Base-by-base conservation (phyloP, 306 rosid species). In the Trifolium subterraneum region DNA sequence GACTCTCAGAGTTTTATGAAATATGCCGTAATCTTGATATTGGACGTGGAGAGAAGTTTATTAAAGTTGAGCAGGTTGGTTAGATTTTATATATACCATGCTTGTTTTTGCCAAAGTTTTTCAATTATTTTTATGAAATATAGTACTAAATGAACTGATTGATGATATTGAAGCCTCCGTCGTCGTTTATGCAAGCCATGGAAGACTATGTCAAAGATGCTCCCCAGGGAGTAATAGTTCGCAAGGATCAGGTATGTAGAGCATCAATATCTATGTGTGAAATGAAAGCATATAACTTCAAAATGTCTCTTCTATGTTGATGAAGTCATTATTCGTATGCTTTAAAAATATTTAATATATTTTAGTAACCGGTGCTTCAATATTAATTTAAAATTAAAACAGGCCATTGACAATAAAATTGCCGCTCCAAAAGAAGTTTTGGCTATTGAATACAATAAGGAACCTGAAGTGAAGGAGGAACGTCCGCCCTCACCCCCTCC, bases 121-220 rank as follows among this genome's bases (percentile, higher is more conserved):
- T 50, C 50, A 18, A 44, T 36, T 78, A 10, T 3, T 51, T 51
- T 10, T 15, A 25, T 47, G 11, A 33, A 55, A 22, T 20, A 73
- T 70, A 55, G 68, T 77, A 64, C 81, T 80, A 68, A 72, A 65
- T 73, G 36, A 78, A 31, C 56, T 42, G 38, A 22, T 75, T 85
- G 39, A 33, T 81, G 60, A 41, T 76, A 77, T 85, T 86, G 85
- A 59, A 95, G 99, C 93, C 98, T 65, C 99, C 98, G 27, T 84
- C 91, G 23, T 95, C 99, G 38, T 95, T 95, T 85, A 84, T 95
- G 77, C 99, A 92, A 90, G 87, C 99, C 81, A 95, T 95, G 99
- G 98, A 95, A 83, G 99, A 95, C 79, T 95, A 95, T 35, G 92
- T 92, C 73, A 87, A 72, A 87, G 98, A 92, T 44, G 99, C 97